phyloP scores from a whole-genome alignment of 306 rosid genomes.

The Gastrolobium villosum region DNA sequence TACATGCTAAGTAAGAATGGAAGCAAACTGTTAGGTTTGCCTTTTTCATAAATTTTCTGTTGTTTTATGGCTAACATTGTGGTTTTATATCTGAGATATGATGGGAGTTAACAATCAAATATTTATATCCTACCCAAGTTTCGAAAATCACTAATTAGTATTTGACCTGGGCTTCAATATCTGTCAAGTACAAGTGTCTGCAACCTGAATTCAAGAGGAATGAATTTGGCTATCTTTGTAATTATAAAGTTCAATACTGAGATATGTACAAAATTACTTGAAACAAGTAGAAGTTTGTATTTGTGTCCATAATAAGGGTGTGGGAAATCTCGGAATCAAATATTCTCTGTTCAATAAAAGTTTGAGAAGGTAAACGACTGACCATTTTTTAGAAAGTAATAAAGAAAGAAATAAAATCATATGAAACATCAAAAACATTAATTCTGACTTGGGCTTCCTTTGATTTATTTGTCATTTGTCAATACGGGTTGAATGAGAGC shows the following conservation, averaged over 20 bases:
- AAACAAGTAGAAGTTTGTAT: neutral
- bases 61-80: constrained; percentile 32
- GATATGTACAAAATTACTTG: neutral
- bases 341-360: no score
- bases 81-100: neutral
- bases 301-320: no score
- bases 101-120: neutral
- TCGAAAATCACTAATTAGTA: neutral
- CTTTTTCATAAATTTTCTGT: constrained; percentile 20
- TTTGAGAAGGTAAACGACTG: no score
- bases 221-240: neutral
- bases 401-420: no score
- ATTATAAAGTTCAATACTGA: neutral
- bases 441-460: no score
- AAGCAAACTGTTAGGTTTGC: constrained; percentile 55
- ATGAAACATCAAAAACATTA: no score
- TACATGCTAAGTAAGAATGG: constrained; percentile 35
- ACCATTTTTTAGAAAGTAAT: no score
- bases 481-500: no score
- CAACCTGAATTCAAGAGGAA: constrained; percentile 2
- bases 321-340: no score
- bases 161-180: neutral
- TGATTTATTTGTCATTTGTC: no score
- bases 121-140: constrained; percentile 9
- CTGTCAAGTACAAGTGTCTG: neutral